Base-by-base conservation (phyloP, 2,329 filamentous ascomycete genomes). In the Laburnicola sp. region DNA sequence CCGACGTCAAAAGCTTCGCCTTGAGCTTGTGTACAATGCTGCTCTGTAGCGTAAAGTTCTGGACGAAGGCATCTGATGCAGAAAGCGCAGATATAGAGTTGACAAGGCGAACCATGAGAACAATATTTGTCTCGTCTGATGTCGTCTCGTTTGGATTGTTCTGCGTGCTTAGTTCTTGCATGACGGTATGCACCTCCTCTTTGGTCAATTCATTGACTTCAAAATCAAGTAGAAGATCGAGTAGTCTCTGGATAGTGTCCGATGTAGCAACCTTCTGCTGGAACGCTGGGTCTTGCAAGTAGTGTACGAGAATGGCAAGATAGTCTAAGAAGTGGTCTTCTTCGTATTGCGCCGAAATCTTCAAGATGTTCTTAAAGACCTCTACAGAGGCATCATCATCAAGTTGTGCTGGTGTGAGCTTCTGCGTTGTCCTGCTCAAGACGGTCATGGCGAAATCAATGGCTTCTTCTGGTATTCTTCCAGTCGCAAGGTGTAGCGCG, bases 241-340 rank as follows among this genome's bases (percentile, higher is more conserved):
- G 49, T 6, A 73, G 56, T 16, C 63, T 59, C 23, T 65, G 61
- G 1, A 73, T 46, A 5, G 63, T 52, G n/a, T 64, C 62, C 6
- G 68, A 63, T 5, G 52, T 60, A n/a, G 64, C 62, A n/a, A 66
- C 56, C 28, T 65, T 66, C 44, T 64, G 56, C 46, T 73, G 70
- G 23, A 74, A 69, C 9, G 65, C 65, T 2, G 60, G 54, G 32
- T 72, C 68, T 47, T 72, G 68, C 2, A 73, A 57, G 45, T 73
- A 72, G 45, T 71, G 66, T 8, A 65, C 60, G 21, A 68, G 50
- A 4, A 72, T 65, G 1, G 69, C 62, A 16, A 70, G 46, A 28
- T 67, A 70, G 16, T 70, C 67, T 3, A 64, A 55, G 34, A 66
- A 66, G n/a, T 70, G 63, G n/a, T 73, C 70, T 56, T 69, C 66